Evolutionary conservation across 2,329 filamentous ascomycete genomes (phyloP).

Genomic region (Alternaria hordeiaustralica): DNA sequence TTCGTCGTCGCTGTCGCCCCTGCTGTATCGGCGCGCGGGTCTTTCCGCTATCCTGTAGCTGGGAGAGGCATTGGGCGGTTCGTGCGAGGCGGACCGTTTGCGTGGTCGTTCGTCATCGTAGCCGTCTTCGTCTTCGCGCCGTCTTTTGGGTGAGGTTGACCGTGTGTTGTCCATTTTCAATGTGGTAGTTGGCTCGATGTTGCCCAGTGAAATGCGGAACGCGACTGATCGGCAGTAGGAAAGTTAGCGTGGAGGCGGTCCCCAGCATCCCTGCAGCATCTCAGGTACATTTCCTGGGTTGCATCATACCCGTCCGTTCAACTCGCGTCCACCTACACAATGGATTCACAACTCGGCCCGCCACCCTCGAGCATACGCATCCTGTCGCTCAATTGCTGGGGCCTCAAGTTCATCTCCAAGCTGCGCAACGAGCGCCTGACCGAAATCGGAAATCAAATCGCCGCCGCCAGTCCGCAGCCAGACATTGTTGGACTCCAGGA

Average conservation of each 20-base stretch:
- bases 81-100: slow-evolving; percentile 42
- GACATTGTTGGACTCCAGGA: slow-evolving; percentile 94
- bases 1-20: slow-evolving; percentile 42
- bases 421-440: slow-evolving; percentile 77
- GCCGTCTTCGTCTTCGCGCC: slow-evolving; percentile 36
- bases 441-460: slow-evolving; percentile 84
- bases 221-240: slow-evolving; percentile 15
- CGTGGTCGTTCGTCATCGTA: slow-evolving; percentile 37
- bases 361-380: slow-evolving; percentile 69
- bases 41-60: slow-evolving; percentile 43
- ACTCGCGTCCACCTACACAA: slow-evolving; percentile 12
- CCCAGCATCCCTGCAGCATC: slow-evolving; percentile 18
- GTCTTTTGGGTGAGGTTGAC: slow-evolving; percentile 38
- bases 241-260: slow-evolving; percentile 12
- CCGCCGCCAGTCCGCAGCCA: slow-evolving; percentile 69
- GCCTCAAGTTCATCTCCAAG: slow-evolving; percentile 83
- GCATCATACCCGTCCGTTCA: slow-evolving; percentile 15
- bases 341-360: slow-evolving; percentile 24
- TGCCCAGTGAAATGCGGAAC: slow-evolving; percentile 11
- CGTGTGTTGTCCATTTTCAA: slow-evolving; percentile 24
- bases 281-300: slow-evolving; percentile 18
- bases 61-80: slow-evolving; percentile 36
- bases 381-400: slow-evolving; percentile 96
- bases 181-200: not conserved
- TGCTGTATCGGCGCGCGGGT: slow-evolving; percentile 44